Evolutionary conservation across 345 rosid species (phyloP).

Genomic region (Raphanus raphanistrum): DNA sequence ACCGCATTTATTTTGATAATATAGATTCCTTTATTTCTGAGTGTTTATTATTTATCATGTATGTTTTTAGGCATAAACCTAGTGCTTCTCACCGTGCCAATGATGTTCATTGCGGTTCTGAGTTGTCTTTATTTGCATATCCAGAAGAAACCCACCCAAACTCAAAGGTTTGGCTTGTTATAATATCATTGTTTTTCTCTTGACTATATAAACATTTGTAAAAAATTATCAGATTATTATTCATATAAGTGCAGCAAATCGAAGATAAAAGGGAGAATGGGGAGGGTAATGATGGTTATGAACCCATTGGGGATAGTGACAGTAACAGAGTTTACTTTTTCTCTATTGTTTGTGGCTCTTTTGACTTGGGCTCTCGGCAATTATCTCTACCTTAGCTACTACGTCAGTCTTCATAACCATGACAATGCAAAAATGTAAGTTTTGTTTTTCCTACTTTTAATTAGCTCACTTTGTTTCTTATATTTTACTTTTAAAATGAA

Average conservation of each 20-base stretch:
- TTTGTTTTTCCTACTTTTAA: neutral
- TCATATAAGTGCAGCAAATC: constrained; percentile 1
- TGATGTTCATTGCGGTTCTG: constrained; percentile 57
- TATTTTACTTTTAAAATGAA: neutral
- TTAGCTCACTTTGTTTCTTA: neutral
- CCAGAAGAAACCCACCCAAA: constrained; percentile 37
- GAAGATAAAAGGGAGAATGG: constrained; percentile 25
- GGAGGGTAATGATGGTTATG: constrained; percentile 54
- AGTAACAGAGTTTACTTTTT: constrained; percentile 49
- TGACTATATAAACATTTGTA: neutral
- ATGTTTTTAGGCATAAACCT: constrained; percentile 53
- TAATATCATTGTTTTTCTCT: neutral
- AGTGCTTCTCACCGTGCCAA: constrained; percentile 59
- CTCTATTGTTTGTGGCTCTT: constrained; percentile 58
- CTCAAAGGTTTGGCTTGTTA: constrained; percentile 22
- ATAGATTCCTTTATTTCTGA: neutral
- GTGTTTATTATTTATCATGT: neutral
- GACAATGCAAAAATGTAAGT: constrained; percentile 35
- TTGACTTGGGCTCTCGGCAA: constrained; percentile 37
- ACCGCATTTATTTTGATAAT: neutral
- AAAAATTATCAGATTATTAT: neutral
- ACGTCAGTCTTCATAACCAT: constrained; percentile 16
- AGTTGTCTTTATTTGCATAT: constrained; percentile 66
- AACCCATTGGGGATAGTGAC: constrained; percentile 65
- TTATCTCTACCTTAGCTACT: constrained; percentile 53